Evolutionary conservation across 2,329 filamentous ascomycete genomes (phyloP), one percentile per base, ranked within the genome.

Genomic region (Tolypocladium ophioglossoides): DNA sequence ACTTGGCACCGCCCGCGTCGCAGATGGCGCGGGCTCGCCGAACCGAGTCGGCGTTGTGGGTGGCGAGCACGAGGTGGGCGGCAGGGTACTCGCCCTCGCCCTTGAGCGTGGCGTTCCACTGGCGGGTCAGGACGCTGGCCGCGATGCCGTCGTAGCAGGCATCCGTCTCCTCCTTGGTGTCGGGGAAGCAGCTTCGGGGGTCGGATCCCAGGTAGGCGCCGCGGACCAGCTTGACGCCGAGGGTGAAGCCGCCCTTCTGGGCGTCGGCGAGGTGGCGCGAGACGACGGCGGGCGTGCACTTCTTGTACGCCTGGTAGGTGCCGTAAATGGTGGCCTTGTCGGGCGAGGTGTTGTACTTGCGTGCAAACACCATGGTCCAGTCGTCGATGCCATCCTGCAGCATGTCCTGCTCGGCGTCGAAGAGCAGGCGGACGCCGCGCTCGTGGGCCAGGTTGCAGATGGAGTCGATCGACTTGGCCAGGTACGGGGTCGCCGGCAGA

Each of bases 321-420:
- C 84, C 84, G 71, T 91, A 95, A 54, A 96, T 78, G 52, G 91
- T 79, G 4, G 87, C 85, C 53, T 78, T 75, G 35, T 79, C 79
- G 11, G 64, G 86, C 0, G 70, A 72, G 57, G 74, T 79, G 72
- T 95, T 95, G 74, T 88, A 91, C 65, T 80, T 83, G 62, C 82
- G 80, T 74, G 91, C 88, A 61, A 90, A 86, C n/a, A 78, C 72
- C 51, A 94, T 70, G 6, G 85, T 89, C 86, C 90, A 92, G 61
- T 82, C 79, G 66, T 94, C 86, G 57, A 95, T 92, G 9, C 89
- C 89, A 7, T 79, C 74, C 70, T 95, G 89, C 34, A 94, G 79
- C 54, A 81, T 78, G 54, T 85, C 84, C 68, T 95, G 89, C 70
- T 96, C 91, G 1, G 90, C 91, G 58, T 95, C 89, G 58, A 95